Evolutionary conservation across 441 rosid species (phyloP).

Genomic region (Adansonia madagascariensis): DNA sequence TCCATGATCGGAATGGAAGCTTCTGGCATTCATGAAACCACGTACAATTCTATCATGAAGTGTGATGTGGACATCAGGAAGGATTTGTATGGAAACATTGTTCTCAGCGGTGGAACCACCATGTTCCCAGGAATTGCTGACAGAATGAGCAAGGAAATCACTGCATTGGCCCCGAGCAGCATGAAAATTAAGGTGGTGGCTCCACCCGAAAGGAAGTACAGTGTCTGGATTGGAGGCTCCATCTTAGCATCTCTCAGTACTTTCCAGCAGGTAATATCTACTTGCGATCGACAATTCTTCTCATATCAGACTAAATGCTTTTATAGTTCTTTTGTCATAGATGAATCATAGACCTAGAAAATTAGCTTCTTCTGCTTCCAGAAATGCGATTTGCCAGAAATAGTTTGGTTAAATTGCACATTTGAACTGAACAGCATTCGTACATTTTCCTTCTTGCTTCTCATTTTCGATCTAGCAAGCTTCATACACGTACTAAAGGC

Average conservation of each 20-base stretch:
- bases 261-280: constrained; percentile 64
- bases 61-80: constrained; percentile 79
- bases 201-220: constrained; percentile 79
- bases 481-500: background rate
- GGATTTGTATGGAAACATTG: constrained; percentile 77
- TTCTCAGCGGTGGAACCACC: constrained; percentile 79
- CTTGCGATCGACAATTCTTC: background rate
- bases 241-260: constrained; percentile 76
- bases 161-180: constrained; percentile 82
- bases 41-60: constrained; percentile 78
- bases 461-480: too few relatives aligned
- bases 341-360: background rate
- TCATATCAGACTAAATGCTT: background rate
- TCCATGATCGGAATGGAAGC: constrained; percentile 85
- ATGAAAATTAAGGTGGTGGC: constrained; percentile 85
- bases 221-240: constrained; percentile 83
- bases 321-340: background rate
- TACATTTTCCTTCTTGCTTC: background rate
- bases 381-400: background rate
- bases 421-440: background rate
- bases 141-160: constrained; percentile 81
- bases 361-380: background rate
- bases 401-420: background rate
- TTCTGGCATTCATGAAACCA: constrained; percentile 77
- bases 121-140: constrained; percentile 77